Conservation (phyloP, 176 grass and related monocot species). For the Hordeum marinum region DNA sequence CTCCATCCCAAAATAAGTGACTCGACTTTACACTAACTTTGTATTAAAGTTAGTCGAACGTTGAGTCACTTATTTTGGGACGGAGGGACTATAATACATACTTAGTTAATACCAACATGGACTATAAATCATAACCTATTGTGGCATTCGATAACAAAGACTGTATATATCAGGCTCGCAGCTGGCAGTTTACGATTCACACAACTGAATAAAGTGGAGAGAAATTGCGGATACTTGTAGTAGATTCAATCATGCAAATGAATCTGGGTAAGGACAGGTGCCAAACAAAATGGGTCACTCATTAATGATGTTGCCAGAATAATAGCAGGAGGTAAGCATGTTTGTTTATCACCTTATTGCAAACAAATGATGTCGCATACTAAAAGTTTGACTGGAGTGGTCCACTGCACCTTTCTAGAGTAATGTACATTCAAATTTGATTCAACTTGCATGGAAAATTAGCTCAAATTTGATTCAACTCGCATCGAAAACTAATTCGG, state of each 20-base stretch:
- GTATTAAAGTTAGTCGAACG: too few species aligned
- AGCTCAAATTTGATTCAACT: neutral
- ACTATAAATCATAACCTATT: neutral
- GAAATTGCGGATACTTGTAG: neutral
- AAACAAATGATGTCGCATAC: neutral
- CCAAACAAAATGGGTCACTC: neutral
- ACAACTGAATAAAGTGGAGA: constrained; percentile 17
- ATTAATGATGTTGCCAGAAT: neutral
- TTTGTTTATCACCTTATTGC: neutral
- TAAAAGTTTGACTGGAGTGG: neutral
- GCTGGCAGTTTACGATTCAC: constrained; percentile 4
- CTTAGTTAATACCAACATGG: neutral
- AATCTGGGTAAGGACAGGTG: neutral
- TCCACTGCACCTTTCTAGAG: neutral
- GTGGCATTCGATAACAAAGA: neutral
- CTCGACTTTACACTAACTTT: too few species aligned
- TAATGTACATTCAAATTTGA: neutral
- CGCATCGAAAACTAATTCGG: neutral
- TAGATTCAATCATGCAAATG: neutral
- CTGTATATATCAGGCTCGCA: constrained; percentile 14
- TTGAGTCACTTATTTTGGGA: too few species aligned
- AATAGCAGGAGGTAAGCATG: neutral
- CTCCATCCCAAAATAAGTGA: too few species aligned
- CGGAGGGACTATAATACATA: too few species aligned
- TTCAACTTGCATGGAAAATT: neutral